Evolutionary conservation across 2,329 filamentous ascomycete genomes (phyloP).

Genomic region (Dactylellina drechsleri): DNA sequence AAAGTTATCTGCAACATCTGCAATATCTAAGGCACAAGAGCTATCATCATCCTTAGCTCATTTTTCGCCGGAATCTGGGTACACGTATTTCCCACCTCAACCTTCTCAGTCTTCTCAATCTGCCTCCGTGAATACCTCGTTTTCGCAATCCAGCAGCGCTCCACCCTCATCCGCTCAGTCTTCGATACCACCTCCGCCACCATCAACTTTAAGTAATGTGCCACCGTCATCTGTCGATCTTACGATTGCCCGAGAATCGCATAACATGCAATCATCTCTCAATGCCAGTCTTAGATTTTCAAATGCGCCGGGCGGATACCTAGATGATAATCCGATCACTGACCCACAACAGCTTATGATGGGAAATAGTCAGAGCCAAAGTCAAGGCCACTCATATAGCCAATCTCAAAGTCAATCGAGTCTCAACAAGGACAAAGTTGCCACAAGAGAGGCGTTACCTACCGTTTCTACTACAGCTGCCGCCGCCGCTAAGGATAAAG

Average conservation of each 20-base stretch:
- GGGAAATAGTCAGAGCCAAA: conserved; percentile 49
- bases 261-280: conserved; percentile 60
- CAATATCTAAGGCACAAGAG: conserved; percentile 59
- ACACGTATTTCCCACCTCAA: conserved; percentile 59
- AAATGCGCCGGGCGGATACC: conserved; percentile 71
- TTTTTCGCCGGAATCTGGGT: conserved; percentile 68
- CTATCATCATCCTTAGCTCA: conserved; percentile 57
- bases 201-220: conserved; percentile 57
- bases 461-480: conserved; percentile 46
- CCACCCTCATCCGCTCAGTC: conserved; percentile 26
- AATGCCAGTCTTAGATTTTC: conserved; percentile 66
- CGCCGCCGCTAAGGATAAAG: conserved; percentile 43
- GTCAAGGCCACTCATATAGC: conserved; percentile 24
- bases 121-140: conserved; percentile 31
- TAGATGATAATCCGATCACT: conserved; percentile 75
- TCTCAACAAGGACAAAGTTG: conserved; percentile 35
- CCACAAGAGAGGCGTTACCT: conserved; percentile 42
- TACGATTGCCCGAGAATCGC: conserved; percentile 61
- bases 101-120: conserved; percentile 43
- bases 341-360: conserved; percentile 62
- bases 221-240: conserved; percentile 58
- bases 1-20: conserved; percentile 57
- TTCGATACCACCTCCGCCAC: conserved; percentile 55
- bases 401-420: conserved; percentile 43
- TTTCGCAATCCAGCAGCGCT: conserved; percentile 41